Evolutionary conservation across 176 grass and related monocot genomes (phyloP).

Genomic region (Oryza nivara): DNA sequence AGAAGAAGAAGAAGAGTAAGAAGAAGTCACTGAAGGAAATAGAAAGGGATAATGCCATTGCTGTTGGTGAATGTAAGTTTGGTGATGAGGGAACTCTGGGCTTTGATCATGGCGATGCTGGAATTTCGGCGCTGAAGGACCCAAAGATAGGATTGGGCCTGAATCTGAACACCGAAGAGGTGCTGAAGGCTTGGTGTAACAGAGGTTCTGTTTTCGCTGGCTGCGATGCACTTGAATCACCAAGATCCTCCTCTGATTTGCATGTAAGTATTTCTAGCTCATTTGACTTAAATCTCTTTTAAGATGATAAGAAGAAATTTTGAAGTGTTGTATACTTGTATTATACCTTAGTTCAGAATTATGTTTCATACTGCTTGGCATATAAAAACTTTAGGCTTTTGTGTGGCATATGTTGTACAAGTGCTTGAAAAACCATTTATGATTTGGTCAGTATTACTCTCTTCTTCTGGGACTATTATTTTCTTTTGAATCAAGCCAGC

Average conservation of each 20-base stretch:
- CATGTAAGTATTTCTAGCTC: constrained; percentile 56
- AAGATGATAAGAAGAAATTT: neutral
- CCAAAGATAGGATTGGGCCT: constrained; percentile 63
- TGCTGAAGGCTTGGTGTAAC: constrained; percentile 73
- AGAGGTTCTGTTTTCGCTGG: constrained; percentile 61
- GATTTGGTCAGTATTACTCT: neutral
- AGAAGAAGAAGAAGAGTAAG: constrained; percentile 69
- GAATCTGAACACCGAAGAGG: constrained; percentile 70
- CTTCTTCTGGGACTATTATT: neutral
- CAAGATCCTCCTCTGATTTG: constrained; percentile 46
- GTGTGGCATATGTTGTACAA: neutral
- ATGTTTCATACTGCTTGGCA: neutral
- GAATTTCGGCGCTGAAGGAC: constrained; percentile 17
- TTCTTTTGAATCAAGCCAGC: neutral
- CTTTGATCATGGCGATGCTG: neutral
- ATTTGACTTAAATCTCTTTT: neutral
- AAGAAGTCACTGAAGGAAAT: constrained; percentile 33
- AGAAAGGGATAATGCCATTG: constrained; percentile 33
- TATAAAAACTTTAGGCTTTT: neutral
- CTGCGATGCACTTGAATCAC: constrained; percentile 34
- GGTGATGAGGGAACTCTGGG: constrained; percentile 17
- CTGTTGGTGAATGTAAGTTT: neutral
- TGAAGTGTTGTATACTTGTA: neutral
- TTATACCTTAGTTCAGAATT: neutral
- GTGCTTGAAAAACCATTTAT: neutral